These are phyloP conservation scores for Fraxinus sp. DNA, from an alignment of 305 asterid genomes.

Conservation along the genomic window DNA sequence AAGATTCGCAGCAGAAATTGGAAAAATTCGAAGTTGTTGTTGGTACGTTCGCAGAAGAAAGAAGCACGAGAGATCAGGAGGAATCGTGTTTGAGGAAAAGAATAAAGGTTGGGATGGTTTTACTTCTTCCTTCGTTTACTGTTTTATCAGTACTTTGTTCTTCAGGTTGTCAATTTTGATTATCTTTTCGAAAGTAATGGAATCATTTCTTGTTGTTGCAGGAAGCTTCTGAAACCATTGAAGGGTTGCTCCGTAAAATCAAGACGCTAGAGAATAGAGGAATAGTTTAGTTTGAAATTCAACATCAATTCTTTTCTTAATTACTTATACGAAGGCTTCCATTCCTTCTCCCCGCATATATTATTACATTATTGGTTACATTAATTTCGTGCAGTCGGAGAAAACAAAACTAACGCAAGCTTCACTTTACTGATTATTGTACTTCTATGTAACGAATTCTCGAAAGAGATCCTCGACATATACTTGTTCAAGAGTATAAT, in stretches of 20 bases:
- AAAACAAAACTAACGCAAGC: not conserved
- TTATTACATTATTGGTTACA: not conserved
- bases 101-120: slow-evolving; percentile 27
- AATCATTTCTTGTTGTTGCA: slow-evolving; percentile 10
- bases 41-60: slow-evolving; percentile 40
- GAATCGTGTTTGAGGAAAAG: slow-evolving; percentile 47
- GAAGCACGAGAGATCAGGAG: slow-evolving; percentile 38
- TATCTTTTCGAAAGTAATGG: not conserved
- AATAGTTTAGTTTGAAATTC: not conserved
- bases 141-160: not conserved
- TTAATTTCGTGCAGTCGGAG: not conserved
- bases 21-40: slow-evolving; percentile 26
- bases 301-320: not conserved
- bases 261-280: slow-evolving; percentile 30
- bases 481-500: not conserved
- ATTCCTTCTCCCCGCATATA: not conserved
- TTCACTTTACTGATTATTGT: not conserved
- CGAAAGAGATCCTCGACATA: not conserved
- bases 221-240: slow-evolving; percentile 50
- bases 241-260: slow-evolving; percentile 43
- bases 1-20: slow-evolving; percentile 19
- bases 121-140: not conserved
- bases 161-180: not conserved
- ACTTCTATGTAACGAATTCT: not conserved
- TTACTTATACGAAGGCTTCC: not conserved